Conservation (phyloP, 495 filamentous ascomycete genomes). For the Saxophila tyrrhenica region DNA sequence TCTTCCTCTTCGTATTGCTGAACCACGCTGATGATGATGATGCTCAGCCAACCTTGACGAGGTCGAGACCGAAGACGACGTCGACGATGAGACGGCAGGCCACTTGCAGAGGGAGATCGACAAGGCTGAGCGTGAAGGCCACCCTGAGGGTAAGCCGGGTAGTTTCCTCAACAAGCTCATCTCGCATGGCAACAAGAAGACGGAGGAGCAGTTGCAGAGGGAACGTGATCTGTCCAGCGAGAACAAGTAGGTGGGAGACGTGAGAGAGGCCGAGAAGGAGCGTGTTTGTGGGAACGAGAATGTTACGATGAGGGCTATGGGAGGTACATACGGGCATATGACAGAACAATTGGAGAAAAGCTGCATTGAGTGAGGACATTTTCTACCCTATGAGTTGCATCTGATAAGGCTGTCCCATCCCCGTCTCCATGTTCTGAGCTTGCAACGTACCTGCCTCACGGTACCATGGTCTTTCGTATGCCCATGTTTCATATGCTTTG, state of each 20-base stretch:
- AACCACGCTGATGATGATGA: not conserved
- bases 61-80: constrained; percentile 6
- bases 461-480: too few species aligned
- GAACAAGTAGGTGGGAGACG: constrained; percentile 21
- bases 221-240: not conserved
- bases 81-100: constrained; percentile 16
- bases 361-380: not conserved
- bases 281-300: not conserved
- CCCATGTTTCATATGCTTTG: too few species aligned
- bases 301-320: not conserved
- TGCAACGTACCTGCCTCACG: too few species aligned
- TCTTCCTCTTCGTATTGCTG: not conserved
- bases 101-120: constrained; percentile 9
- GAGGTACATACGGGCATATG: not conserved
- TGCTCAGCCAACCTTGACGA: constrained; percentile 15
- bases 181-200: constrained; percentile 19
- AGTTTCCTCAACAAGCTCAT: constrained; percentile 17
- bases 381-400: not conserved
- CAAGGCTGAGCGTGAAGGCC: constrained; percentile 10
- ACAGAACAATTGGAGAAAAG: not conserved
- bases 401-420: not conserved
- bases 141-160: constrained; percentile 8
- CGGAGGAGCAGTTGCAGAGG: not conserved
- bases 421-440: too few species aligned
- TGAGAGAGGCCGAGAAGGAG: constrained; percentile 6